These are phyloP conservation scores for Globisporangium lucens DNA, from an alignment of 352 stramenopile genomes.

Conservation along the genomic window DNA sequence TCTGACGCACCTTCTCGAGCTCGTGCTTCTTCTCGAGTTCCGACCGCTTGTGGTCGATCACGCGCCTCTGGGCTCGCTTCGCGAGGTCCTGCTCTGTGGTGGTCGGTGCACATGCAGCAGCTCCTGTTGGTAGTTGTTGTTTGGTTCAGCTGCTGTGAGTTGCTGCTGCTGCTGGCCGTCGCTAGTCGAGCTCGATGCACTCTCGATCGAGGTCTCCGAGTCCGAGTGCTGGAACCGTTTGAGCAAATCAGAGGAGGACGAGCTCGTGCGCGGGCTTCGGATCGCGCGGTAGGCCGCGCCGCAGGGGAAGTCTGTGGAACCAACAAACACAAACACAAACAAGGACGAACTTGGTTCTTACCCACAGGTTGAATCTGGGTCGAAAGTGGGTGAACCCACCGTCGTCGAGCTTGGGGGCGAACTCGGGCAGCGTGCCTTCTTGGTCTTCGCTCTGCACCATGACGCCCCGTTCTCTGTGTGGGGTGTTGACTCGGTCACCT, in stretches of 20 bases:
- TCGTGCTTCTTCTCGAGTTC: slow-evolving; percentile 53
- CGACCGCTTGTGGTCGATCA: slow-evolving; percentile 55
- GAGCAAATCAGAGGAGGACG: slow-evolving; percentile 2
- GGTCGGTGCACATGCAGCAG: neutral
- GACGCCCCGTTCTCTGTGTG: neutral
- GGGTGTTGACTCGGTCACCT: neutral
- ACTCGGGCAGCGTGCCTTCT: slow-evolving; percentile 6
- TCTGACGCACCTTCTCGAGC: slow-evolving; percentile 35
- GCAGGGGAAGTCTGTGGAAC: slow-evolving; percentile 33
- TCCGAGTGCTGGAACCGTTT: slow-evolving; percentile 7
- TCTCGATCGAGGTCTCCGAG: slow-evolving; percentile 5
- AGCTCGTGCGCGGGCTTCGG: slow-evolving; percentile 29
- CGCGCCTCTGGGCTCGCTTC: slow-evolving; percentile 41
- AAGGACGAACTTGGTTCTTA: slow-evolving; percentile 1
- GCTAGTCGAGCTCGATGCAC: neutral
- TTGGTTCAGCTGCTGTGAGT: neutral
- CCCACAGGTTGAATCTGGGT: neutral
- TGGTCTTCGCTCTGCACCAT: slow-evolving; percentile 19
- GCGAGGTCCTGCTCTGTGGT: slow-evolving; percentile 33
- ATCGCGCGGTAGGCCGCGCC: slow-evolving; percentile 49
- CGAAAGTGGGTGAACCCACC: slow-evolving; percentile 2
- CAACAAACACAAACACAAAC: slow-evolving; percentile 4
- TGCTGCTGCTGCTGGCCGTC: neutral
- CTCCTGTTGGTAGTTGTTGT: slow-evolving; percentile 6
- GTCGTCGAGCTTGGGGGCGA: slow-evolving; percentile 16